Conservation (phyloP, 345 rosid species). For the Litchi chinensis region DNA sequence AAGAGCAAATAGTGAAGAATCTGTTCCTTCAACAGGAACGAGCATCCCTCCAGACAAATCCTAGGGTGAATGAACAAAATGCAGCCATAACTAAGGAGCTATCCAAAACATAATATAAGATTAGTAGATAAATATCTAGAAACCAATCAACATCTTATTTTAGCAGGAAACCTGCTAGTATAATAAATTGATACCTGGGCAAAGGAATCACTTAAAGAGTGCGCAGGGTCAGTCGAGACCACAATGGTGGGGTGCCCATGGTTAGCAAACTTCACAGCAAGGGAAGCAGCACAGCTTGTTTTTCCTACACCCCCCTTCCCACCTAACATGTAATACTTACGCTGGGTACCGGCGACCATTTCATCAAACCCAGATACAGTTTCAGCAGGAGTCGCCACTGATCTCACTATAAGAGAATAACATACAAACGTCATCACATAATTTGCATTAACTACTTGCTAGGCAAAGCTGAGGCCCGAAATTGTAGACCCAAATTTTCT, state of each 20-base stretch:
- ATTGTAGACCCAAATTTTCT: background rate
- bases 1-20: slow-evolving; percentile 69
- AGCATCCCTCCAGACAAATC: slow-evolving; percentile 70
- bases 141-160: background rate
- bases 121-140: background rate
- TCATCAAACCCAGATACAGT: slow-evolving; percentile 51
- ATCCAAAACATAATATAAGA: background rate
- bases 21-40: slow-evolving; percentile 71
- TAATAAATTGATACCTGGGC: slow-evolving; percentile 44
- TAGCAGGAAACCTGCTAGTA: background rate
- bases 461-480: background rate
- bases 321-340: slow-evolving; percentile 69
- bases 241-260: slow-evolving; percentile 79
- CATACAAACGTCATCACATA: slow-evolving; percentile 11
- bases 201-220: slow-evolving; percentile 82
- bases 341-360: slow-evolving; percentile 45
- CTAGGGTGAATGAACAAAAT: slow-evolving; percentile 35
- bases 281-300: slow-evolving; percentile 90
- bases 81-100: background rate
- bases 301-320: slow-evolving; percentile 93
- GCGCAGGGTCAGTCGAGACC: slow-evolving; percentile 89
- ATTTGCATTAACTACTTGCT: slow-evolving; percentile 5
- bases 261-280: slow-evolving; percentile 79
- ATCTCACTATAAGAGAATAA: slow-evolving; percentile 47
- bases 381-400: slow-evolving; percentile 48